A percentile compares a stretch with the other conserved stretches of the same genome.
Evolutionary conservation across 352 stramenopile genomes (phyloP).

Genomic region (Phytopythium vexans): DNA sequence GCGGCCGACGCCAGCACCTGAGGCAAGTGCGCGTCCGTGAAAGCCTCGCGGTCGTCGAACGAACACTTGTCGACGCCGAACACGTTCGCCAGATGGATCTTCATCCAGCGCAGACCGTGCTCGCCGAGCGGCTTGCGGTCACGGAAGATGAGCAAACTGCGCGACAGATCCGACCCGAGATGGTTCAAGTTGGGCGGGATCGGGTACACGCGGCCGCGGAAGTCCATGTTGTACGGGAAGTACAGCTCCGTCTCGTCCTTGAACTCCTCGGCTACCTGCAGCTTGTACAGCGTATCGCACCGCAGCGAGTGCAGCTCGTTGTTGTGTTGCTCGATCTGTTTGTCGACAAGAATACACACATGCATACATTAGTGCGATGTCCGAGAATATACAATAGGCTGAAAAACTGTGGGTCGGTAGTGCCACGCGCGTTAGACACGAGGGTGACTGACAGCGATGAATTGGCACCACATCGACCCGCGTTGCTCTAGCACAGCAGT

Average conservation of each 20-base stretch:
- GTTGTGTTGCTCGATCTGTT: slow-evolving; percentile 77
- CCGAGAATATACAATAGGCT: neutral
- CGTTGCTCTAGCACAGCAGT: slow-evolving; percentile 71
- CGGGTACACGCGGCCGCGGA: slow-evolving; percentile 97
- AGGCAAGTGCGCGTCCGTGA: slow-evolving; percentile 93
- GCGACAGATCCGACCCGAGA: slow-evolving; percentile 97
- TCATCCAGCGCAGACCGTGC: slow-evolving; percentile 97
- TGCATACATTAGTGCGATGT: slow-evolving; percentile 1
- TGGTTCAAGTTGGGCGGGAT: slow-evolving; percentile 99
- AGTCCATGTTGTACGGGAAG: slow-evolving; percentile 99
- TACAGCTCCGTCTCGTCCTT: slow-evolving; percentile 96
- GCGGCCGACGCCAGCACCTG: slow-evolving; percentile 89
- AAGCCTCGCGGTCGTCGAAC: slow-evolving; percentile 96
- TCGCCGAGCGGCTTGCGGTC: slow-evolving; percentile 93
- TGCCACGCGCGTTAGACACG: neutral
- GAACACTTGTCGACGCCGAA: slow-evolving; percentile 93
- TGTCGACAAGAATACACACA: slow-evolving; percentile 10
- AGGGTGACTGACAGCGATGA: neutral
- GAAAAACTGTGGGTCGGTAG: neutral
- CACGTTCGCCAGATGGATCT: slow-evolving; percentile 95
- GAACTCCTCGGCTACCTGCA: slow-evolving; percentile 96
- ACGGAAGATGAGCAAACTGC: slow-evolving; percentile 95
- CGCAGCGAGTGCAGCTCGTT: slow-evolving; percentile 92
- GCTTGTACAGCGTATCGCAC: slow-evolving; percentile 95
- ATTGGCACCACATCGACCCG: neutral